These are phyloP conservation scores for Lotus japonicus DNA, from an alignment of 306 rosid species.

Conservation along the genomic window DNA sequence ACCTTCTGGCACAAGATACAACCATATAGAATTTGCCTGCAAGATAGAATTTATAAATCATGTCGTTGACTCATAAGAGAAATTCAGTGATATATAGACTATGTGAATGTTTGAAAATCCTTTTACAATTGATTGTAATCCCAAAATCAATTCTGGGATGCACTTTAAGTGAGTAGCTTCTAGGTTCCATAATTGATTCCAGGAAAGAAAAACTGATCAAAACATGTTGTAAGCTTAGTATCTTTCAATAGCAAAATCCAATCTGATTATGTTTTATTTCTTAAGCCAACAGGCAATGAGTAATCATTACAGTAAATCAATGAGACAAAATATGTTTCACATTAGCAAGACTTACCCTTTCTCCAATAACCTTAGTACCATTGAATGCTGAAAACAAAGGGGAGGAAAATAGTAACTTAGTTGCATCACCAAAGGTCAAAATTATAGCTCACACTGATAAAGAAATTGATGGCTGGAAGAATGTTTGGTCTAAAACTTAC, in stretches of 20 bases:
- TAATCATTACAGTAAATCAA: too few relatives aligned
- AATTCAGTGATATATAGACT: too few relatives aligned
- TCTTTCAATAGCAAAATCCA: too few relatives aligned
- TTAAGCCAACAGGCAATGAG: too few relatives aligned
- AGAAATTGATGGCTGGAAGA: not conserved
- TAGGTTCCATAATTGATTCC: not conserved
- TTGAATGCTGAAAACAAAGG: slow-evolving; percentile 64
- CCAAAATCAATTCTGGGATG: too few relatives aligned
- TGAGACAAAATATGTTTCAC: too few relatives aligned
- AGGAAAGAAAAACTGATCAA: too few relatives aligned
- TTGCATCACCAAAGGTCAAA: slow-evolving; percentile 29
- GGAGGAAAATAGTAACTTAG: not conserved
- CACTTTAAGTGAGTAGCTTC: too few relatives aligned
- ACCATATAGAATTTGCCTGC: slow-evolving; percentile 95
- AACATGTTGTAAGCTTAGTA: too few relatives aligned
- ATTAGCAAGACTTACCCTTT: slow-evolving; percentile 55
- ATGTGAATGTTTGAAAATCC: too few relatives aligned
- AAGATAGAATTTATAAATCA: slow-evolving; percentile 63
- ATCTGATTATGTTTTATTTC: too few relatives aligned
- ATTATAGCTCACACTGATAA: slow-evolving; percentile 4
- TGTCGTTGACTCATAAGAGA: slow-evolving; percentile 62
- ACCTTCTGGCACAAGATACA: slow-evolving; percentile 82
- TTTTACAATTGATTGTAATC: too few relatives aligned
- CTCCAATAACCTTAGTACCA: slow-evolving; percentile 52
- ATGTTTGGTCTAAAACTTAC: slow-evolving; percentile 41